Base-by-base conservation (phyloP, 139 green algal species). In the Yamagishiella unicocca region DNA sequence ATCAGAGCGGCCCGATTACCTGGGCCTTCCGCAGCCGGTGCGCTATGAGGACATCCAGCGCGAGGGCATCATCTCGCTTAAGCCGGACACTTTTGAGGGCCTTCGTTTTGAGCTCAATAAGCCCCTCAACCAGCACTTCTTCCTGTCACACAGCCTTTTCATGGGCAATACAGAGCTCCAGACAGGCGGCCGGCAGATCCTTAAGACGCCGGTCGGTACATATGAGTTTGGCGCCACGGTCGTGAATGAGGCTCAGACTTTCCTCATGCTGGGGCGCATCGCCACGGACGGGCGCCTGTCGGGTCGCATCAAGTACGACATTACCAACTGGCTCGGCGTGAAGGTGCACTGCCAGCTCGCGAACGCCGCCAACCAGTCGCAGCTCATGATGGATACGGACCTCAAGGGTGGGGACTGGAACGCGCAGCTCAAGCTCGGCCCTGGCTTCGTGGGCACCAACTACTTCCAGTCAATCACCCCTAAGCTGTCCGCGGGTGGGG, bases 141-240 rank as follows among this genome's bases (percentile, higher is more conserved):
- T 96, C 45, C 89, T 99, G 29, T 91, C 87, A 25, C 90, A 93
- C 90, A 98, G 94, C 72, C 89, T 99, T 29, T 97, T 97, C 88
- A 97, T 99, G 96, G 97, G 97, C 40, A 98, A 96, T 85, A 89
- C 96, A 21, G 98, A 99, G 67, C 90, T 99, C 62, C 96, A 95
- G 21, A 96, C 92, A 19, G 89, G 91, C 45, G 76, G 77, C 38
- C 83, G 87, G 62, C 92, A 94, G 87, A 88, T 92, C 43, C 83
- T 99, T 50, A 99, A 99, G 93, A 94, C 97, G 74, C 93, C 96
- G 2, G 92, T 97, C 5, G 92, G 95, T 37, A 97, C 91, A 21
- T 99, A 99, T 68, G 98, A 99, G 90, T 99, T 99, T 92, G 98
- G 98, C 0, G 98, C 98, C 76, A 99, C 99, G 89, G 90, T 99